Conservation (phyloP, 345 rosid genomes). For the Draba incana region DNA sequence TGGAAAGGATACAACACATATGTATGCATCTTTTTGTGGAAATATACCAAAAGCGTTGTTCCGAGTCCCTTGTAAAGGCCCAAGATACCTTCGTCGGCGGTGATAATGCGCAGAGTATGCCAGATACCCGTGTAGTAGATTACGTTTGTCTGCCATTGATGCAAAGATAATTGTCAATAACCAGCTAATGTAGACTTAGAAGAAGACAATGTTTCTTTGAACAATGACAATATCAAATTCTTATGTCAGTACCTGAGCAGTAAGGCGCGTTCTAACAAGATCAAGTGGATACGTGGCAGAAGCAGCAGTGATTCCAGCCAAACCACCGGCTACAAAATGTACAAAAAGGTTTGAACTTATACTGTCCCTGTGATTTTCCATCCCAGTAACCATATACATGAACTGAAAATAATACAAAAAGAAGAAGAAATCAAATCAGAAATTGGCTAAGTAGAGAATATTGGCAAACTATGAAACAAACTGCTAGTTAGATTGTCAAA, state of each 20-base stretch:
- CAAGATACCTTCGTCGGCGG: conserved; percentile 72
- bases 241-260: conserved; percentile 70
- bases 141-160: conserved; percentile 65
- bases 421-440: background rate
- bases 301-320: conserved; percentile 98
- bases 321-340: conserved; percentile 83
- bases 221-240: background rate
- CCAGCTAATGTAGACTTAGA: background rate
- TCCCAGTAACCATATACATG: conserved; percentile 54
- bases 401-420: conserved; percentile 47
- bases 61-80: conserved; percentile 97
- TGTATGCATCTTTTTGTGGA: conserved; percentile 14
- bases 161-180: conserved; percentile 6
- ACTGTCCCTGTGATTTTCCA: conserved; percentile 54
- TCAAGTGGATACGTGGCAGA: conserved; percentile 94
- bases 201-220: background rate
- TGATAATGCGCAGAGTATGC: conserved; percentile 77
- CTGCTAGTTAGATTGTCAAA: conserved; percentile 26
- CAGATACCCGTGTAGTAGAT: conserved; percentile 79
- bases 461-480: background rate
- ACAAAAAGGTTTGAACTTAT: conserved; percentile 60
- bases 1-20: conserved; percentile 11
- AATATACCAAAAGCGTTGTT: conserved; percentile 76
- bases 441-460: background rate
- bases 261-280: conserved; percentile 96